Evolutionary conservation across 202 grass and related monocot species (phyloP), one percentile per base, ranked within the genome.

Genomic region (Zizania palustris): DNA sequence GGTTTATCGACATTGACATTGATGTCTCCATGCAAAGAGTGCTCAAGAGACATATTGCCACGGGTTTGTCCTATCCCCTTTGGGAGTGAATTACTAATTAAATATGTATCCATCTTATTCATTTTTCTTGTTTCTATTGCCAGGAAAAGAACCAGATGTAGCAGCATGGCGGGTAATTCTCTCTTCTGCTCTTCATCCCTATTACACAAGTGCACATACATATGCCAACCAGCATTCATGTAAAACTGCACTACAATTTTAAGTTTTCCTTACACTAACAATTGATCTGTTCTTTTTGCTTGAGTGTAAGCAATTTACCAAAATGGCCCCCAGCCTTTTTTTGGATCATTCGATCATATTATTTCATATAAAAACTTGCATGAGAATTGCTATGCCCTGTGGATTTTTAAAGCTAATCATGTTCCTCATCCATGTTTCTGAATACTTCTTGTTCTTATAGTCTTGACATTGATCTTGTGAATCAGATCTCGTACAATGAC

Each of bases 1-100:
- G 95, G 89, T 98, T 98, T 70, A 87, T 98, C 50, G 89, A 98
- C 72, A 85, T 98, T 72, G 89, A 94, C 70, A 92, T 98, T 78
- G 83, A 94, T 65, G 43, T 79, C 33, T 86, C 91, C 35, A 98
- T 94, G 95, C 80, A 88, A 80, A 93, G 95, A 58, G 87, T 98
- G 74, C 83, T 90, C 20, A 90, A 90, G 56, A 88, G 95, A 67
- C 95, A 98, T 83, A 80, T 98, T 41, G 83, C 87, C 15, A 94
- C 91, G 85, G 93, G 88, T 97, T 86, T 65, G 63, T 48, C 9
- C 11, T 79, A 69, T 48, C 61, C 13, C 9, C 19, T 41, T 61
- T 42, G 63, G 15, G 50, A 65, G 45, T 74, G 59, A n/a, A 81
- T 73, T 67, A 21, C n/a, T 74, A 39, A 72, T 91, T 34, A 76